phyloP scores from a whole-genome alignment of 2,329 filamentous ascomycete species.

The Nemania sp. region DNA sequence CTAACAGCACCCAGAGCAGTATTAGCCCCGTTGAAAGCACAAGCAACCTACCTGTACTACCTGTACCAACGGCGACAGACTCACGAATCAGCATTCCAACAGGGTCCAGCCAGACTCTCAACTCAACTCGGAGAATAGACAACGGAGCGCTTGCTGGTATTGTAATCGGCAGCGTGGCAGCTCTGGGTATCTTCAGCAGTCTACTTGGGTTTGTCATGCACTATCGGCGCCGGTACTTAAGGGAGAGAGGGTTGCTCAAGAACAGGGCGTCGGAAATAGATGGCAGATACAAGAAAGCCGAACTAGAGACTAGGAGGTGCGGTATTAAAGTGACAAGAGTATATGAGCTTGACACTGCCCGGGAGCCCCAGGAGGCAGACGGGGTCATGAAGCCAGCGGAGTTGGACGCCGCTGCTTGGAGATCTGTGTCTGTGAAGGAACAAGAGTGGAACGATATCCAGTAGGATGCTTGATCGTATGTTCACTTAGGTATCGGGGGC shows the following conservation, averaged over 20 bases:
- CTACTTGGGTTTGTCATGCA: background rate
- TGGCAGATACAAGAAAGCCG: conserved; percentile 3
- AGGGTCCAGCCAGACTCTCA: background rate
- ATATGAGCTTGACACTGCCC: conserved; percentile 4
- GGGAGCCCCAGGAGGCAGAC: conserved; percentile 7
- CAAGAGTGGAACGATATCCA: too few species aligned
- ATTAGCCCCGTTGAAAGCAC: too few species aligned
- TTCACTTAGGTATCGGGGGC: background rate
- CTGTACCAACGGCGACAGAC: background rate
- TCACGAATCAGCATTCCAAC: background rate
- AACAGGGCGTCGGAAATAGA: background rate
- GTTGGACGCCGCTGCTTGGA: background rate
- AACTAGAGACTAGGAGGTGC: background rate
- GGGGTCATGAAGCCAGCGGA: conserved; percentile 6
- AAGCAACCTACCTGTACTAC: too few species aligned
- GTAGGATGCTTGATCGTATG: background rate
- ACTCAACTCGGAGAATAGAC: background rate
- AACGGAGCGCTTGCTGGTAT: background rate
- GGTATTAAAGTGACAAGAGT: background rate
- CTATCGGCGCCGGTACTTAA: background rate
- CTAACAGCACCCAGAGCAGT: too few species aligned
- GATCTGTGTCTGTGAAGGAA: too few species aligned
- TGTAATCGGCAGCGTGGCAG: background rate
- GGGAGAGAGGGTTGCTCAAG: background rate
- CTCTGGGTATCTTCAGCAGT: background rate